Base-by-base conservation (phyloP, 768 basidiomycete species). In the Hericium erinaceus region DNA sequence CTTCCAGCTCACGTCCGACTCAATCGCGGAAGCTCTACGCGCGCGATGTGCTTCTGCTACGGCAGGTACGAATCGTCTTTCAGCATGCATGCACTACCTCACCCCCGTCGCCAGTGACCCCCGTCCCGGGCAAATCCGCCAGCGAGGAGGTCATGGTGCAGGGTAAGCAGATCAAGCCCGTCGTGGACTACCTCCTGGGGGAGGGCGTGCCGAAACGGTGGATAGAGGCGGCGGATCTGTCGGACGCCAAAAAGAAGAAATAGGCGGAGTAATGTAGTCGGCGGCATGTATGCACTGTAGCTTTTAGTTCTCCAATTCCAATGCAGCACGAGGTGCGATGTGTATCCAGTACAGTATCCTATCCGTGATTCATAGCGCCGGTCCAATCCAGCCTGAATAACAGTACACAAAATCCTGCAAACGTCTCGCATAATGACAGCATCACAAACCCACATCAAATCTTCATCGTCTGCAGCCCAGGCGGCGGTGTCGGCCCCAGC, bases 161-260 rank as follows among this genome's bases (percentile, higher is more conserved):
- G 65, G 94, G 94, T 2, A 89, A 88, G 60, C 92, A 95, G 64
- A 74, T 77, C 18, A 78, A 80, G 61, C 72, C 75, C 2, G 85
- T 92, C 11, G 73, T 77, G 10, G 86, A 89, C 4, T 79, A 91
- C 59, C 68, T 97, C 41, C 67, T 79, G 2, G 76, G 73, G 22
- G 82, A 79, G 61, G 91, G 93, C 0, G 80, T 95, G 37, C 90
- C 92, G 26, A 89, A 86, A 73, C 78, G 77, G 65, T 95, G 89
- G 89, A 86, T 95, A 54, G 80, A 82, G 65, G 71, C 77, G 1
- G 67, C 66, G 1, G 84, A 81, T 59, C 41, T 74, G 55, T 66
- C 67, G n/a, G 72, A 52, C 2, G 22, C 71, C 60, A 80, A 82
- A 71, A 84, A 83, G 28, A 50, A 50, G 24, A 26, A 37, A 26